phyloP scores from a whole-genome alignment of 208 protist genomes.

The Trypanosomatidae sp. region DNA sequence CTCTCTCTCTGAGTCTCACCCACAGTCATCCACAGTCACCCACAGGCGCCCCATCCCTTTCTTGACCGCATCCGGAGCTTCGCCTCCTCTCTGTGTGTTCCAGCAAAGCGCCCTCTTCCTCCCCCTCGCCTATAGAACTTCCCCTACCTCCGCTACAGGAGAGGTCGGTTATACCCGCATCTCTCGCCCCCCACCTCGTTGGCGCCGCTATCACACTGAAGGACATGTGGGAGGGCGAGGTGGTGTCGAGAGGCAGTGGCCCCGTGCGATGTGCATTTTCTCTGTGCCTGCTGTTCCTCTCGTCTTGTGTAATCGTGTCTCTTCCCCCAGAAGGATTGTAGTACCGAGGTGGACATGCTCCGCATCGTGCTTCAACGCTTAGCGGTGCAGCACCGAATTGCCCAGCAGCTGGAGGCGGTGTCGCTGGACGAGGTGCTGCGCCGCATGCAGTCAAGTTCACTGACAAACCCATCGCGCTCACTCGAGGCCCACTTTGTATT shows the following conservation, averaged over 20 bases:
- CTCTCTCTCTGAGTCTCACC: neutral
- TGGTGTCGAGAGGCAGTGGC: neutral
- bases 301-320: neutral
- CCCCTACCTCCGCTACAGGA: neutral
- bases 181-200: no score
- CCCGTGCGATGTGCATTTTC: neutral
- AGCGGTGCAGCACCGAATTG: constrained; percentile 22
- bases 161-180: neutral
- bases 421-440: constrained; percentile 72
- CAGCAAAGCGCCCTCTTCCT: neutral
- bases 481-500: constrained; percentile 68
- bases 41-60: neutral
- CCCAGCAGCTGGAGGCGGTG: constrained; percentile 34
- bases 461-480: constrained; percentile 55
- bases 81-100: constrained; percentile 1
- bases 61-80: neutral
- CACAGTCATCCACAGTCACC: no score
- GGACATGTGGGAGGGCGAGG: neutral
- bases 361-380: constrained; percentile 29
- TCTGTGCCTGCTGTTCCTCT: neutral
- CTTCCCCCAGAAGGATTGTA: neutral
- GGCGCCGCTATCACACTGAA: neutral
- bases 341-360: constrained; percentile 9
- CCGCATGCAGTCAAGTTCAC: constrained; percentile 76
- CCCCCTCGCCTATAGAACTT: neutral